Conservation (phyloP, 2,329 filamentous ascomycete species). For the Canariomyces notabilis region DNA sequence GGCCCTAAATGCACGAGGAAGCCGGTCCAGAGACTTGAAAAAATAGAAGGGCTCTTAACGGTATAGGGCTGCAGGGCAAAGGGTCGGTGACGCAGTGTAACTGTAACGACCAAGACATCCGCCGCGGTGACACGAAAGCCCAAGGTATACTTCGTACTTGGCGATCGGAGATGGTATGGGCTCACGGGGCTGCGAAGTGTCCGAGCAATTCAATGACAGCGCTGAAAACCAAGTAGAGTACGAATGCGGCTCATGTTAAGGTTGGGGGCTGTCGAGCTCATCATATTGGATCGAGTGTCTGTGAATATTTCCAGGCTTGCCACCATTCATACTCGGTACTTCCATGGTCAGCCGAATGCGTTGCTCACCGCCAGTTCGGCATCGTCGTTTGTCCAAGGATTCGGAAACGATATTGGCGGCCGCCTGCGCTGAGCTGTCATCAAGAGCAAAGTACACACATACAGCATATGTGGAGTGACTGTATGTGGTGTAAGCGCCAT, state of each 20-base stretch:
- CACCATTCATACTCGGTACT: too few relatives aligned
- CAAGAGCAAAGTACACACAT: too few relatives aligned
- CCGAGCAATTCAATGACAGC: too few relatives aligned
- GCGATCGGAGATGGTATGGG: too few relatives aligned
- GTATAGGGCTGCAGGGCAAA: slow-evolving; percentile 19
- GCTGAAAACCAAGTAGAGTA: neutral
- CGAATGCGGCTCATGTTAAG: neutral
- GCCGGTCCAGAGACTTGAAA: too few relatives aligned
- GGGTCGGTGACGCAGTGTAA: slow-evolving; percentile 12
- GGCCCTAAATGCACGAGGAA: too few relatives aligned
- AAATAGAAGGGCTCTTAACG: slow-evolving; percentile 2
- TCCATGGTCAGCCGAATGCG: neutral
- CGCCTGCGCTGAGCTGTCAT: slow-evolving; percentile 18
- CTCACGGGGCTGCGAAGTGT: too few relatives aligned
- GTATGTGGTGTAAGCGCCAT: too few relatives aligned
- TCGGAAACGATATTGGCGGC: slow-evolving; percentile 3
- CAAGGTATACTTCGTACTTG: too few relatives aligned
- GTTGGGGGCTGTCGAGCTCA: neutral
- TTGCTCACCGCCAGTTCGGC: slow-evolving; percentile 25
- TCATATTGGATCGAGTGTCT: neutral
- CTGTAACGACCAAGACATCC: neutral
- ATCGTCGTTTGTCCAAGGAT: slow-evolving; percentile 10
- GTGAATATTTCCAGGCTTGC: neutral
- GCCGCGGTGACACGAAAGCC: too few relatives aligned
- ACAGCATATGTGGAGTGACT: too few relatives aligned